Percentiles rank a stretch among this genome's conserved stretches.
These are phyloP conservation scores for Fusarium veterinarium DNA, from an alignment of 2,329 filamentous ascomycete species.

Conservation along the genomic window DNA sequence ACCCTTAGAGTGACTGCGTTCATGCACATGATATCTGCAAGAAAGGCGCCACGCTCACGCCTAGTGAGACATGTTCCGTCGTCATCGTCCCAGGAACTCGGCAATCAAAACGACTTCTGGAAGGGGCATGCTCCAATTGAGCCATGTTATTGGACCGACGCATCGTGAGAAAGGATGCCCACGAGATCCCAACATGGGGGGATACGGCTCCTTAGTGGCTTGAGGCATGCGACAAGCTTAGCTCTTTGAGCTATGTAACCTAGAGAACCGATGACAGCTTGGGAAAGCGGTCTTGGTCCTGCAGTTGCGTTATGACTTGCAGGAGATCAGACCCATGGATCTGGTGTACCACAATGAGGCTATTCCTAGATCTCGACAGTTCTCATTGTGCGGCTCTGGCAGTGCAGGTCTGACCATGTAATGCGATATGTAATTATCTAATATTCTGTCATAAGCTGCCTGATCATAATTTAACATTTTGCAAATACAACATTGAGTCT, in stretches of 20 bases:
- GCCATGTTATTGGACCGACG: constrained; percentile 19
- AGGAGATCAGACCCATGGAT: not conserved
- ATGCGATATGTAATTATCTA: not conserved
- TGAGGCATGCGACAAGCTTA: constrained; percentile 11
- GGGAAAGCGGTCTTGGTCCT: not conserved
- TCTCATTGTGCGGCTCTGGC: not conserved
- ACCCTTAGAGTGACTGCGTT: constrained; percentile 1
- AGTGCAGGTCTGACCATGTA: not conserved
- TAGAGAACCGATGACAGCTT: not conserved
- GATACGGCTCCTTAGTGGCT: constrained; percentile 11
- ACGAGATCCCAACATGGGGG: constrained; percentile 12
- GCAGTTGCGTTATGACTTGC: constrained; percentile 4
- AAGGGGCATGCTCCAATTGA: constrained; percentile 35
- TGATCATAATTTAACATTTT: too few relatives aligned
- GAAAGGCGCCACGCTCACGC: not conserved
- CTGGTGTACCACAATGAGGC: not conserved
- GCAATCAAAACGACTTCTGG: constrained; percentile 23
- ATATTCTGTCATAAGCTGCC: too few relatives aligned
- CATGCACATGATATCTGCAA: constrained; percentile 26
- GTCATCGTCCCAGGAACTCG: constrained; percentile 15
- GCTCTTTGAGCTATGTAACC: not conserved
- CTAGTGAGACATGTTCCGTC: constrained; percentile 18
- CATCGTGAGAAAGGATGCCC: constrained; percentile 11
- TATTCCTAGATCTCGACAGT: not conserved
- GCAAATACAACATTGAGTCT: not conserved